These are phyloP conservation scores for Serendipita indica DNA, from an alignment of 768 basidiomycete genomes.

Conservation along the genomic window DNA sequence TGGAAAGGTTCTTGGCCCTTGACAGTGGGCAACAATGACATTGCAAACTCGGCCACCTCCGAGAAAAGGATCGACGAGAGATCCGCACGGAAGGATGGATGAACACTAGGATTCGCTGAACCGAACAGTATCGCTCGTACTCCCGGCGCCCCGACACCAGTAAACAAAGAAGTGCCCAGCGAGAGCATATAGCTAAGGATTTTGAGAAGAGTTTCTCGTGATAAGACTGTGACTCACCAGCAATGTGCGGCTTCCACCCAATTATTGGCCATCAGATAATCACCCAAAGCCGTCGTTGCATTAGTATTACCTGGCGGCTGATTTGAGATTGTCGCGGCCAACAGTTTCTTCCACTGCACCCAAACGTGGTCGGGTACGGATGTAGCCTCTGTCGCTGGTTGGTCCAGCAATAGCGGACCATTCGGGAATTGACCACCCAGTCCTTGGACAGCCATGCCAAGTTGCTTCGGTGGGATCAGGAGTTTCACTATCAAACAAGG, in stretches of 20 bases:
- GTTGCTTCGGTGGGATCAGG: slow-evolving; percentile 29
- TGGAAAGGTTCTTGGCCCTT: slow-evolving; percentile 81
- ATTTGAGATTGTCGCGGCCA: slow-evolving; percentile 29
- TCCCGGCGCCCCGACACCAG: slow-evolving; percentile 50
- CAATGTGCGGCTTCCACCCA: slow-evolving; percentile 78
- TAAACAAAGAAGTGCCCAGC: slow-evolving; percentile 59
- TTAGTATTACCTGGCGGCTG: slow-evolving; percentile 53
- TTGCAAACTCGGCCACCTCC: slow-evolving; percentile 83
- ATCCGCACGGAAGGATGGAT: slow-evolving; percentile 43
- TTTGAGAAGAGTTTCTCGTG: background rate
- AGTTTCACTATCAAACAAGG: slow-evolving; percentile 12
- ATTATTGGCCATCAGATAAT: slow-evolving; percentile 55
- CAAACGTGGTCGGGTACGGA: slow-evolving; percentile 18
- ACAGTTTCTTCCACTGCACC: slow-evolving; percentile 4
- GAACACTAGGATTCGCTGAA: slow-evolving; percentile 39
- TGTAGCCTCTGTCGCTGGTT: slow-evolving; percentile 22
- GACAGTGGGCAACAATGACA: slow-evolving; percentile 50
- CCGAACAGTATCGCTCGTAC: slow-evolving; percentile 62
- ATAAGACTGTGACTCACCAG: slow-evolving; percentile 45
- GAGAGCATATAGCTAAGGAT: slow-evolving; percentile 65
- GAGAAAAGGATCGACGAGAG: slow-evolving; percentile 68
- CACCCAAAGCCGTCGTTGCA: slow-evolving; percentile 71
- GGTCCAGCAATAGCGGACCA: background rate
- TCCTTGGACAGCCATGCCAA: slow-evolving; percentile 57
- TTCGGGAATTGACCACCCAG: too few species aligned